phyloP scores from a whole-genome alignment of 1,139 yeast genomes.

The Yamadazyma kanchanaburiensis region DNA sequence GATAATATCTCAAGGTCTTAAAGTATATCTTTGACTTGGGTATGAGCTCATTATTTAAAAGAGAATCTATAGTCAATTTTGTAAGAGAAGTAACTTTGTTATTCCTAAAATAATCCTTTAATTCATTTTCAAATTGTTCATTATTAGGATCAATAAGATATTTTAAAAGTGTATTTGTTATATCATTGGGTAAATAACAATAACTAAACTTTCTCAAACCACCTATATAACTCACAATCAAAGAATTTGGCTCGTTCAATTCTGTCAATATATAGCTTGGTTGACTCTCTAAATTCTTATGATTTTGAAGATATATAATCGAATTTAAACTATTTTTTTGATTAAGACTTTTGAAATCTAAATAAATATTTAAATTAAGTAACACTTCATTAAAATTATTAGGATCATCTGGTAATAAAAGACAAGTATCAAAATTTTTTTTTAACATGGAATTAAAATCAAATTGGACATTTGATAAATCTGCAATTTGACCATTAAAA shows the following conservation, averaged over 20 bases:
- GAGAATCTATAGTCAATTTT: slow-evolving; percentile 50
- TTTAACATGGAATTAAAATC: slow-evolving; percentile 31
- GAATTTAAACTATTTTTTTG: slow-evolving; percentile 7
- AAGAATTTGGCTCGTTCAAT: slow-evolving; percentile 20
- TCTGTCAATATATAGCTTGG: slow-evolving; percentile 37
- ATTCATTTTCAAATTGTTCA: slow-evolving; percentile 15
- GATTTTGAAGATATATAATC: slow-evolving; percentile 20
- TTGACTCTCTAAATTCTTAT: slow-evolving; percentile 15
- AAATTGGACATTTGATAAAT: slow-evolving; percentile 16
- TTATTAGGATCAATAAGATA: slow-evolving; percentile 21
- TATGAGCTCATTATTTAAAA: slow-evolving; percentile 43
- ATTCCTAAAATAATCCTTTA: slow-evolving; percentile 23
- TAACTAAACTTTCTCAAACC: slow-evolving; percentile 42
- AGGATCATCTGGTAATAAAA: slow-evolving; percentile 35
- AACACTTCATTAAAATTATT: slow-evolving; percentile 32
- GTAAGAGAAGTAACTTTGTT: slow-evolving; percentile 33
- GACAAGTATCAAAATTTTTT: slow-evolving; percentile 36
- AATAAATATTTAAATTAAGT: slow-evolving; percentile 34
- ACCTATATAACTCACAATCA: slow-evolving; percentile 36
- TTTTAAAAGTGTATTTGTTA: slow-evolving; percentile 22
- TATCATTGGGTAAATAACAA: slow-evolving; percentile 35
- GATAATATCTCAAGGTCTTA: slow-evolving; percentile 48
- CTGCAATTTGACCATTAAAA: not conserved
- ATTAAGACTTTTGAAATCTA: slow-evolving; percentile 24
- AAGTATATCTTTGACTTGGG: slow-evolving; percentile 46